Base-by-base conservation (phyloP, 371 early-diverging fungal genomes). In the Mucor velutinosus region DNA sequence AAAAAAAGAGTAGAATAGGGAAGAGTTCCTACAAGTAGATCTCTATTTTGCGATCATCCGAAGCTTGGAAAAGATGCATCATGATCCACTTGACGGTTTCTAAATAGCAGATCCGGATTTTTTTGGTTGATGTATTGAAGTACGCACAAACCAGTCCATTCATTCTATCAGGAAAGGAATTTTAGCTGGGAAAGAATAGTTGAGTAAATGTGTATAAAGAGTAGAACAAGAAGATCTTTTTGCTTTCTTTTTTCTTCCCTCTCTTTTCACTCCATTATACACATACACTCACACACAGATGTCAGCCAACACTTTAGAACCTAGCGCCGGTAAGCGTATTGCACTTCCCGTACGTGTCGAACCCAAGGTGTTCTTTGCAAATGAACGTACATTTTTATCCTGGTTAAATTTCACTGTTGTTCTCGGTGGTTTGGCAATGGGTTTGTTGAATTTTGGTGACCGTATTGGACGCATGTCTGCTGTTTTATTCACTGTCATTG, bases 321-420 rank as follows among this genome's bases (percentile, higher is more conserved):
- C 67, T 32, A 58, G 58, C 33, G 30, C 64, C 21, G 65, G 70
- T 33, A 85, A 85, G 63, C 74, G 83, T 61, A 91, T 93, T 57
- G 87, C 86, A 12, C 74, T 89, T 4, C 92, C 93, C 0, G 89
- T 92, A 39, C 85, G 96, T n/a, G 87, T 96, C 2, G 97, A 96
- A 73, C 97, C 97, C 35, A 96, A 96, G 79, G 95, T 94, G 29
- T 96, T 93, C 75, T 96, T 96, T 81, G 97, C 97, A 64, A 96
- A 96, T 78, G 97, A 96, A 79, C 82, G 97, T 41, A 96, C 97
- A 15, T 97, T 97, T 76, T 78, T 97, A 62, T 87, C 92, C 10
- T 86, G 87, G 87, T 75, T 86, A n/a, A 83, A 87, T 72, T 86
- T 86, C 69, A 70, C 88, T 25, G 81, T 87, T 12, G 78, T 87